phyloP scores from a whole-genome alignment of 345 rosid genomes.

The Dipteronia dyeriana region DNA sequence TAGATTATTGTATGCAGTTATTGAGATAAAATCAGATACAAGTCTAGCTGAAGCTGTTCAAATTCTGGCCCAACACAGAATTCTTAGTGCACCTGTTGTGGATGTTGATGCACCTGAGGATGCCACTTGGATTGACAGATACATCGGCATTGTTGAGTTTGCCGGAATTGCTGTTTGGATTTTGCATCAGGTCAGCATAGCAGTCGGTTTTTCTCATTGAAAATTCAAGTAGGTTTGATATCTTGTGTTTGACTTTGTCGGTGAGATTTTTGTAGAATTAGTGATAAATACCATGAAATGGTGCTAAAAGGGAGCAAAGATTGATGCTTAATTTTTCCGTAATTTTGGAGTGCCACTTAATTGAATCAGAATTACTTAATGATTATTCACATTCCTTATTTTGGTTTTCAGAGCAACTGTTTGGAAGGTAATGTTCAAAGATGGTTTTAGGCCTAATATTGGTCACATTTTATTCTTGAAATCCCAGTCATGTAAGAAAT shows the following conservation, averaged over 20 bases:
- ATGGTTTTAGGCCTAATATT: not conserved
- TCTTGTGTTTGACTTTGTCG: not conserved
- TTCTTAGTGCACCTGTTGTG: conserved; percentile 86
- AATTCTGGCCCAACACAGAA: conserved; percentile 59
- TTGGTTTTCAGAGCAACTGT: not conserved
- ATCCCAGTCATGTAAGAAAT: not conserved
- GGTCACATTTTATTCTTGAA: not conserved
- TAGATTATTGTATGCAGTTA: conserved; percentile 40
- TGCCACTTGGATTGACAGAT: conserved; percentile 91
- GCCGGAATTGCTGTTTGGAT: conserved; percentile 98
- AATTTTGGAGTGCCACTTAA: not conserved
- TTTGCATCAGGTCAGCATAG: conserved; percentile 72
- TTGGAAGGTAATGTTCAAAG: too few relatives aligned
- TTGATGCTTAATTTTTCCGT: not conserved
- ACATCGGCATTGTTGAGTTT: conserved; percentile 90
- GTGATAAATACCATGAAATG: not conserved
- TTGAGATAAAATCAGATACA: conserved; percentile 81
- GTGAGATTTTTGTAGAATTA: not conserved
- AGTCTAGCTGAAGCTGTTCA: conserved; percentile 88
- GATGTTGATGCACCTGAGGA: conserved; percentile 82
- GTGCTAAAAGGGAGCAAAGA: not conserved
- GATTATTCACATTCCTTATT: not conserved
- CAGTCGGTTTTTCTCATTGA: not conserved
- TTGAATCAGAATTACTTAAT: too few relatives aligned
- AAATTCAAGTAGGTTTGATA: too few relatives aligned